A percentile compares a stretch with the other conserved stretches of the same genome.
phyloP scores from a whole-genome alignment of 805 yeast species.

The Sugiyamaella americana region DNA sequence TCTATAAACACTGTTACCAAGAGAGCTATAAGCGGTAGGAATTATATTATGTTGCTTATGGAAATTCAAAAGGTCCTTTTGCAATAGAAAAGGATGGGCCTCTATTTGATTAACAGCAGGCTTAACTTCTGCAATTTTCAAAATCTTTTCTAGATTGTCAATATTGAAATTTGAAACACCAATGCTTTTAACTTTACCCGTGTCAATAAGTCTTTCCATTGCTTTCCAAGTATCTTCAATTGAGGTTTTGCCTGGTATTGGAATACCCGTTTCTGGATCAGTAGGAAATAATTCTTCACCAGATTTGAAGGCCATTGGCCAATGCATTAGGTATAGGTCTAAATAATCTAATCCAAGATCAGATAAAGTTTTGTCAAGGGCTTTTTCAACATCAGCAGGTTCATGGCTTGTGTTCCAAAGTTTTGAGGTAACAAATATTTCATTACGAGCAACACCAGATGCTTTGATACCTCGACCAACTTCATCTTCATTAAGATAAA shows the following conservation, averaged over 20 bases:
- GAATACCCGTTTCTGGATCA: slow-evolving; percentile 27
- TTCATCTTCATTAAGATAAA: slow-evolving; percentile 50
- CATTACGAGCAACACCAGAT: slow-evolving; percentile 48
- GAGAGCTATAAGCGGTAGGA: slow-evolving; percentile 59
- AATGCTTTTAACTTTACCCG: slow-evolving; percentile 54
- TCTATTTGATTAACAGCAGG: slow-evolving; percentile 71
- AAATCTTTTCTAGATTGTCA: slow-evolving; percentile 53
- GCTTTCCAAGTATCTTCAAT: slow-evolving; percentile 46
- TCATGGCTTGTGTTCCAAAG: slow-evolving; percentile 31
- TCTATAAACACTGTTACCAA: slow-evolving; percentile 29
- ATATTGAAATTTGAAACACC: slow-evolving; percentile 76
- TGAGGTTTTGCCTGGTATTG: slow-evolving; percentile 15
- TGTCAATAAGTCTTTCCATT: slow-evolving; percentile 46
- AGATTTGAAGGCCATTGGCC: slow-evolving; percentile 44
- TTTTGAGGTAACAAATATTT: slow-evolving; percentile 41
- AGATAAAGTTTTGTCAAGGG: slow-evolving; percentile 40
- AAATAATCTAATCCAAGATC: slow-evolving; percentile 44
- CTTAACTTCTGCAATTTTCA: slow-evolving; percentile 38
- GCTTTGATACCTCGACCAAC: slow-evolving; percentile 51
- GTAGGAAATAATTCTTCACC: slow-evolving; percentile 22
- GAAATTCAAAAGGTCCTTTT: slow-evolving; percentile 39
- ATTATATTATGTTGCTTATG: slow-evolving; percentile 42
- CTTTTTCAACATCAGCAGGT: slow-evolving; percentile 37
- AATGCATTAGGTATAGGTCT: slow-evolving; percentile 49
- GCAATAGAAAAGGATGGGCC: slow-evolving; percentile 47